These are phyloP conservation scores for Salvia rosmarinus DNA, from an alignment of 257 asterid genomes.

Conservation along the genomic window DNA sequence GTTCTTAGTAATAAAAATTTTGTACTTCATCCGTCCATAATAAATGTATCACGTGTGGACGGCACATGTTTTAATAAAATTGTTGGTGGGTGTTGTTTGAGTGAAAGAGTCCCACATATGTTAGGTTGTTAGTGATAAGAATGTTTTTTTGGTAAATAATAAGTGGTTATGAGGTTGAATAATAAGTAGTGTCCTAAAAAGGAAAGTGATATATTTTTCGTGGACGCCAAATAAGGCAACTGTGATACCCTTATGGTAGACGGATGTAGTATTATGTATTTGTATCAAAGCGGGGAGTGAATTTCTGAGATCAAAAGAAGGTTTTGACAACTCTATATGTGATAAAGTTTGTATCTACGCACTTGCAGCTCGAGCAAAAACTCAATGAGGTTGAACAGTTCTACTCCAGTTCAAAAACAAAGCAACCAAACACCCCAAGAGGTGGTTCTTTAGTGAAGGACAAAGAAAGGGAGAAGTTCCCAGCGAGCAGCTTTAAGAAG, in stretches of 20 bases:
- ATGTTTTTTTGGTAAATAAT: too few species aligned
- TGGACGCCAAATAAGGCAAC: too few species aligned
- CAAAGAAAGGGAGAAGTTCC: constrained; percentile 62
- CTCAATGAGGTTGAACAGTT: constrained; percentile 75
- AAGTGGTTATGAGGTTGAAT: too few species aligned
- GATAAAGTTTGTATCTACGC: background rate
- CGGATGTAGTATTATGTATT: too few species aligned
- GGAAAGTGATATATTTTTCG: too few species aligned
- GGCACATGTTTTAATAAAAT: too few species aligned
- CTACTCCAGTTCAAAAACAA: constrained; percentile 57
- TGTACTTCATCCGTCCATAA: background rate
- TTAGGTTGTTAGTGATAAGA: too few species aligned
- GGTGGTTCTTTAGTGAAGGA: constrained; percentile 56
- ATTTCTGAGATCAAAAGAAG: background rate
- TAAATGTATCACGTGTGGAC: too few species aligned
- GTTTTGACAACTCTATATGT: constrained; percentile 12
- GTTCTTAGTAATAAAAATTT: background rate
- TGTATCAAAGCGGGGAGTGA: background rate
- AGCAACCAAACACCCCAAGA: constrained; percentile 51
- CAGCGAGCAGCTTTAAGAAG: constrained; percentile 51
- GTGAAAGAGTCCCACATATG: too few species aligned
- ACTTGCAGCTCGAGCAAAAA: constrained; percentile 68
- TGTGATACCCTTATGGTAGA: too few species aligned
- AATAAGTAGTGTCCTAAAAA: too few species aligned
- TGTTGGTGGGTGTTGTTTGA: too few species aligned